These are phyloP conservation scores for Gynandropsis gynandra DNA, from an alignment of 345 rosid genomes.

Conservation along the genomic window DNA sequence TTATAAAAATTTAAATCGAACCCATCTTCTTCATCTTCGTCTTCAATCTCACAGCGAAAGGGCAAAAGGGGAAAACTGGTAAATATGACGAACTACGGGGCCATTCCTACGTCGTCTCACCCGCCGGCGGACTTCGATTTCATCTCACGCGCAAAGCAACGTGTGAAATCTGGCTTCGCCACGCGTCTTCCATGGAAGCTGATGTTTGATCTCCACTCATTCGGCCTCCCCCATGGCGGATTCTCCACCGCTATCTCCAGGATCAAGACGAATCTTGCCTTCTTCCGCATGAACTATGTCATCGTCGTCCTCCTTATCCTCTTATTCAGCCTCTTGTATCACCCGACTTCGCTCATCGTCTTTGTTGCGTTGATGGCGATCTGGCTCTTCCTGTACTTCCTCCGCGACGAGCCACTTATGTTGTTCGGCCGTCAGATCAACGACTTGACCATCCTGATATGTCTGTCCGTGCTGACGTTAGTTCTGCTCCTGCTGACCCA, in stretches of 20 bases:
- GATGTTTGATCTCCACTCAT: conserved; percentile 45
- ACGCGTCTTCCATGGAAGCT: conserved; percentile 60
- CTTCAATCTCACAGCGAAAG: background rate
- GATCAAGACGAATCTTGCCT: conserved; percentile 36
- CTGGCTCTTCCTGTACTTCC: conserved; percentile 73
- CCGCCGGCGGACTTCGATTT: conserved; percentile 34
- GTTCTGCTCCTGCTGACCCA: conserved; percentile 54
- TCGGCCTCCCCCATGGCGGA: conserved; percentile 33
- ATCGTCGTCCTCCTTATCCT: conserved; percentile 42
- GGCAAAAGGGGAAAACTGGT: background rate
- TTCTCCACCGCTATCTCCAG: conserved; percentile 36
- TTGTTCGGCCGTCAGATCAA: conserved; percentile 45
- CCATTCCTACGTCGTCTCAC: conserved; percentile 69
- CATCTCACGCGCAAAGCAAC: conserved; percentile 55
- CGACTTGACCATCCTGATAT: conserved; percentile 50
- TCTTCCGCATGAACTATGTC: conserved; percentile 65
- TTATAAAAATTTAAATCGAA: too few species aligned
- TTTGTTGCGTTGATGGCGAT: conserved; percentile 48
- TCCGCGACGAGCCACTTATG: conserved; percentile 62
- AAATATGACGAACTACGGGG: conserved; percentile 62
- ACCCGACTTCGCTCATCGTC: conserved; percentile 70
- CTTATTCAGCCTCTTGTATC: conserved; percentile 59
- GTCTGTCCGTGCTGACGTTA: conserved; percentile 46
- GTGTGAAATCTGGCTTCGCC: conserved; percentile 50
- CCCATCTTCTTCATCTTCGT: background rate